Evolutionary conservation across 148 eudicot species (phyloP).

Genomic region (Rhododendron mucronatum): DNA sequence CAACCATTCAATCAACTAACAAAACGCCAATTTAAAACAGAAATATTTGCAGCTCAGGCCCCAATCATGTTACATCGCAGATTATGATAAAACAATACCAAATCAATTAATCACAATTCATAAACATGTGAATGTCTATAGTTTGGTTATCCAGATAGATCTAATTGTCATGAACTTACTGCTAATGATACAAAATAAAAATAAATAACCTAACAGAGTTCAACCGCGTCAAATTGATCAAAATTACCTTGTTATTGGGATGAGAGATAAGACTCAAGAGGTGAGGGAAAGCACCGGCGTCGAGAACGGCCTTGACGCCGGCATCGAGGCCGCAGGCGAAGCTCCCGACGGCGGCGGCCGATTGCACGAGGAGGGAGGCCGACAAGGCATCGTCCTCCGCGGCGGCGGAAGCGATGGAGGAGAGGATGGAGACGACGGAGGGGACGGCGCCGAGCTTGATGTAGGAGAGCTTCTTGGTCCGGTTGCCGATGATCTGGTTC

Average conservation of each 20-base stretch:
- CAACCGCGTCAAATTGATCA: neutral
- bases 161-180: neutral
- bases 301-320: constrained; percentile 81
- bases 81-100: neutral
- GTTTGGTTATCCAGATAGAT: neutral
- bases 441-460: constrained; percentile 78
- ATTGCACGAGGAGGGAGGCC: constrained; percentile 43
- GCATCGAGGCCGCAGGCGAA: constrained; percentile 92
- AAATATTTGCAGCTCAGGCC: neutral
- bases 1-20: neutral
- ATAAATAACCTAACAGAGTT: neutral
- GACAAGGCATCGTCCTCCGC: constrained; percentile 9
- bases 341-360: constrained; percentile 79
- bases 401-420: constrained; percentile 19
- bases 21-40: neutral
- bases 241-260: constrained; percentile 54
- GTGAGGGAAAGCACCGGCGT: constrained; percentile 66
- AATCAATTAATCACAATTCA: neutral
- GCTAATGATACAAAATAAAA: neutral
- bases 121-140: neutral
- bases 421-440: constrained; percentile 53
- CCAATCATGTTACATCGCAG: neutral
- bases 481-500: constrained; percentile 94
- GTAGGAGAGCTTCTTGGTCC: constrained; percentile 74
- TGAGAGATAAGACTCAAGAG: constrained; percentile 52